Percentiles rank a stretch among this genome's conserved stretches.
phyloP scores from a whole-genome alignment of 176 grass and related monocot species.

The Aegilops longissima region DNA sequence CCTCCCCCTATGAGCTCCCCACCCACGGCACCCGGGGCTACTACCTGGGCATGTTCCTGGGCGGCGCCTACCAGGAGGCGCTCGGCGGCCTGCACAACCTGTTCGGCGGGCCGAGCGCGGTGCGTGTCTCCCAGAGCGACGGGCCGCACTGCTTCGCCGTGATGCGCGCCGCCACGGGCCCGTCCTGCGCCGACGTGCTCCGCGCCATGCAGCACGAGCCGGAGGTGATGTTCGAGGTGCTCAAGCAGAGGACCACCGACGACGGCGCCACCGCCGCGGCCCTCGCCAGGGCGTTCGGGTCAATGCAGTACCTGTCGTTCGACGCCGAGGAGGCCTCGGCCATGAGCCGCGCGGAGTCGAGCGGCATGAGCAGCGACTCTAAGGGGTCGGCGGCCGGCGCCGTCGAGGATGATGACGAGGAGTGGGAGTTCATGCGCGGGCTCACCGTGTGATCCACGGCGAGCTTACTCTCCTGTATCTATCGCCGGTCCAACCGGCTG shows the following conservation, averaged over 20 bases:
- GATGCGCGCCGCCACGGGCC: conserved; percentile 60
- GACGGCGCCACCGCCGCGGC: conserved; percentile 24
- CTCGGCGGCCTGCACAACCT: conserved; percentile 93
- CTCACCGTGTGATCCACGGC: conserved; percentile 58
- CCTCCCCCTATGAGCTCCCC: conserved; percentile 72
- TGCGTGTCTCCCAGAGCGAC: conserved; percentile 84
- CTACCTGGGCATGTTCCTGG: conserved; percentile 98
- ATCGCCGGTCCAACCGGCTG: background rate
- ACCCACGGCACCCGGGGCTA: conserved; percentile 48
- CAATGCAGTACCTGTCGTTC: conserved; percentile 80
- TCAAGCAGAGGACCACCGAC: conserved; percentile 61
- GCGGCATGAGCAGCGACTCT: conserved; percentile 61
- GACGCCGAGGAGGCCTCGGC: conserved; percentile 1
- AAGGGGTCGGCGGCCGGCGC: conserved; percentile 49
- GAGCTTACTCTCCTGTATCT: background rate
- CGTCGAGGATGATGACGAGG: conserved; percentile 67
- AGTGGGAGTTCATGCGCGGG: conserved; percentile 88
- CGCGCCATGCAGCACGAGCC: conserved; percentile 96
- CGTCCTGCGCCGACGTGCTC: conserved; percentile 82
- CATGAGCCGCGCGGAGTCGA: conserved; percentile 26
- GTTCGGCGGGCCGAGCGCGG: conserved; percentile 87
- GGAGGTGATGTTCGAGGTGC: conserved; percentile 82
- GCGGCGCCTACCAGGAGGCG: conserved; percentile 96
- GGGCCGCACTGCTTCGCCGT: conserved; percentile 84
- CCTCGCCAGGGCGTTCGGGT: conserved; percentile 53